Base-by-base conservation (phyloP, 805 yeast genomes). In the Candida cerambycidarum region DNA sequence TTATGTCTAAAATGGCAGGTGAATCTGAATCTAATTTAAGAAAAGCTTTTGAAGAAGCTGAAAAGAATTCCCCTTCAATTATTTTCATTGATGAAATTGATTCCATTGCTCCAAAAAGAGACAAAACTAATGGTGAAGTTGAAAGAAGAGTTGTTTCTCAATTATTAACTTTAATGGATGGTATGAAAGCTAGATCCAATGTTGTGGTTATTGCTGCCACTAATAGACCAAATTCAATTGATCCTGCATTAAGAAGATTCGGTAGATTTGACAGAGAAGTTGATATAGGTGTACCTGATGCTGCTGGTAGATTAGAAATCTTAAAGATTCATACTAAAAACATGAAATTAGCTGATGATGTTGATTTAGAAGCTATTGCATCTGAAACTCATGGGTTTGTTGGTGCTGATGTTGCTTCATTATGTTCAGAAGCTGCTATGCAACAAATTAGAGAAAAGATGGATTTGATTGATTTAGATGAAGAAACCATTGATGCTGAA, bases 381-480 rank as follows among this genome's bases (percentile, higher is more conserved):
- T 75, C 95, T 18, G 99, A 93, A 73, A 93, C 99, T 29, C 99
- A 95, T 63, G 99, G 99, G 75, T 93, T 90, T 61, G 99, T 93
- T 46, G 99, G 99, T 75, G 96, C 97, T 39, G 99, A 93, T 80
- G 76, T 93, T 58, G 99, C 99, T 1, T 90, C 98, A 6, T 76
- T 93, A 61, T 93, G 99, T 78, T 89, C 97, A n/a, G 99, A 95
- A 73, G 99, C 99, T 52, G 99, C 99, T 46, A 93, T 93, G 99
- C 99, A 93, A 78, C 99, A 95, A 76, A 93, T 93, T 61, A 88
- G 99, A 72, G 99, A 93, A 73, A 93, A 93, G 81, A 90, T 93
- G 97, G 99, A 93, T 61, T 76, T 93, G 52, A 93, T 95, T 56
- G 98, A 92, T 61, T 76, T 90, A 55, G 97, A 90, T 49, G 96